Percentiles rank a stretch among this genome's conserved stretches.
Conservation (phyloP, 1,284 basidiomycete species). For the Sanguinoderma infundibulare region DNA sequence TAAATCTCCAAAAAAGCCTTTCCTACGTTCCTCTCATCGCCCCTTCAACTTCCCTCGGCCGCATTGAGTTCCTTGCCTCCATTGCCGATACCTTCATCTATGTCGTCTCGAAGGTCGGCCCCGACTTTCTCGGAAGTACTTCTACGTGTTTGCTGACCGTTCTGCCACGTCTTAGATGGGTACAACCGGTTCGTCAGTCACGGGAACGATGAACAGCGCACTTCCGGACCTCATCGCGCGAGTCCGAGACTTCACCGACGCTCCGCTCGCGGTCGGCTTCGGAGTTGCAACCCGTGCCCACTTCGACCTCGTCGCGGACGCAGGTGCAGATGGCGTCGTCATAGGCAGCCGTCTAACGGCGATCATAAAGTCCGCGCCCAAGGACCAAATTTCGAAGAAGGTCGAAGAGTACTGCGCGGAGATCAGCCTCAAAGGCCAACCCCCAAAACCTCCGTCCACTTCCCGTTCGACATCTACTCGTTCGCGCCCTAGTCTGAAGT, state of each 20-base stretch:
- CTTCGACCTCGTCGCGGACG: conserved; percentile 82
- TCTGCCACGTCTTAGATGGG: conserved; percentile 79
- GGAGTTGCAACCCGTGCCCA: conserved; percentile 94
- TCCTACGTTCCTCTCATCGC: conserved; percentile 98
- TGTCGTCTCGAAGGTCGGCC: conserved; percentile 83
- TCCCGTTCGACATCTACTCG: conserved; percentile 25
- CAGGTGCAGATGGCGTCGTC: conserved; percentile 95
- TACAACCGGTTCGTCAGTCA: conserved; percentile 90
- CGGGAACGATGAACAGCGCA: conserved; percentile 71
- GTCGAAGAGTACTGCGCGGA: conserved; percentile 80
- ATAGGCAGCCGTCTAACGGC: conserved; percentile 88
- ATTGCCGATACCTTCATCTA: conserved; percentile 99
- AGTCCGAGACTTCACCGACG: conserved; percentile 72
- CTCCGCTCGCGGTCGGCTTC: conserved; percentile 95
- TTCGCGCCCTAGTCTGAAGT: conserved; percentile 30
- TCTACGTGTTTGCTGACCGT: background rate
- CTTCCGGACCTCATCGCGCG: conserved; percentile 82
- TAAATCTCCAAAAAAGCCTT: conserved; percentile 53
- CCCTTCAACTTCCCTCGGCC: conserved; percentile 87
- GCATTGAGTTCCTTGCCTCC: conserved; percentile 89
- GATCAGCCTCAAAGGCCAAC: conserved; percentile 66
- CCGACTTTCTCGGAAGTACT: background rate
- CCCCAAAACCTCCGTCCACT: conserved; percentile 32
- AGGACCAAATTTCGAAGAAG: conserved; percentile 55
- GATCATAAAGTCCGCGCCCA: conserved; percentile 73